A percentile compares a stretch with the other conserved stretches of the same genome.
These are phyloP conservation scores for Daldinia decipiens DNA, from an alignment of 495 filamentous ascomycete species.

Conservation along the genomic window DNA sequence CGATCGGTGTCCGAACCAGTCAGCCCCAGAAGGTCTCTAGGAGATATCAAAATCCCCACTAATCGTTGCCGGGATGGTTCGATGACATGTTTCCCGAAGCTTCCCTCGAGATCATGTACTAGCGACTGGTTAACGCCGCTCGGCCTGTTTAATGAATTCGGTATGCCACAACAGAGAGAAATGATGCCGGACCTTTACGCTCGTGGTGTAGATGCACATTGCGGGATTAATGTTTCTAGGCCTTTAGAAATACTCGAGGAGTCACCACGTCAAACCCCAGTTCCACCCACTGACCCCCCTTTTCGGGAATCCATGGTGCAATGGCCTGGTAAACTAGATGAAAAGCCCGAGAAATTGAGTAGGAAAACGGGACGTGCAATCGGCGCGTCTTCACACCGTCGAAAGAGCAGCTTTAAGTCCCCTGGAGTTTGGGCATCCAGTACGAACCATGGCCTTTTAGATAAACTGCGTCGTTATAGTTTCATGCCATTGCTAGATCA, in stretches of 20 bases:
- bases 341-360: neutral
- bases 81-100: constrained; percentile 40
- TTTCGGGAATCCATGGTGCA: neutral
- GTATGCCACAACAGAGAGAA: constrained; percentile 13
- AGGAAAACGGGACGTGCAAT: constrained; percentile 17
- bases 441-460: constrained; percentile 19
- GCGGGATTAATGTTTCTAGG: constrained; percentile 12
- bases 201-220: constrained; percentile 33
- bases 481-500: constrained; percentile 35
- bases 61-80: constrained; percentile 21
- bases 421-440: neutral
- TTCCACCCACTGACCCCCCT: constrained; percentile 4
- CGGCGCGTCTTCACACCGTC: constrained; percentile 27
- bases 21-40: constrained; percentile 20
- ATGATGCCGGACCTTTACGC: constrained; percentile 32
- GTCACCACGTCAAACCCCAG: constrained; percentile 21
- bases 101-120: constrained; percentile 40
- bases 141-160: constrained; percentile 27
- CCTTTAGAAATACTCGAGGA: constrained; percentile 29
- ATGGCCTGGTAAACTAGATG: constrained; percentile 2
- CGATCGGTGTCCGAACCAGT: constrained; percentile 39
- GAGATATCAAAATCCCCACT: constrained; percentile 3
- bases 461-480: constrained; percentile 36
- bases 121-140: constrained; percentile 46
- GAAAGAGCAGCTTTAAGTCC: constrained; percentile 22